Base-by-base conservation (phyloP, 2,329 filamentous ascomycete genomes). In the Lomentospora prolificans region DNA sequence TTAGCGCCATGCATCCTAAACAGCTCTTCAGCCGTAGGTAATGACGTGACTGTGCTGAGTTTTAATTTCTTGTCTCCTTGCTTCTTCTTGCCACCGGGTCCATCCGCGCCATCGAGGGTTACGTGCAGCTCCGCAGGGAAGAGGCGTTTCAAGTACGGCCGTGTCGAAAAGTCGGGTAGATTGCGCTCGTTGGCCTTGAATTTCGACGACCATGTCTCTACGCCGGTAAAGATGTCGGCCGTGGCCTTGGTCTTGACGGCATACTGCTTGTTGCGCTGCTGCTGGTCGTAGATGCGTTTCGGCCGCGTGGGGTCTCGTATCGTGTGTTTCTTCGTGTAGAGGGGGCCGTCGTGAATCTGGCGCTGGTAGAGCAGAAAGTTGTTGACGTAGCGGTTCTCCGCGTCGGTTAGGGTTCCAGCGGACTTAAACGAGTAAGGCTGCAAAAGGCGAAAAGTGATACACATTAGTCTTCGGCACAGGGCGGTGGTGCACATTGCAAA, bases 221-320 rank as follows among this genome's bases (percentile, higher is more conserved):
- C 74, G 41, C 76, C 72, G n/a, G 72, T 75, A 65, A 84, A 84
- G 19, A 80, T 78, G 64, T 83, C 79, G 52, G 78, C 62, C 10
- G 76, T 79, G 36, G 79, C 79, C 61, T 76, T 78, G 67, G 70
- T 81, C 65, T 74, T 75, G 61, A 77, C 67, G 58, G 74, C 77
- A 67, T 78, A 83, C 55, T 74, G 75, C 60, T 75, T 74, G 66
- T 82, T 82, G 64, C 76, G 69, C 67, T 83, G 80, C n/a, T 76
- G 72, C 62, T 80, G 79, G 61, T 78, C 78, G 67, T 83, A 82
- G 64, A 63, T 68, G 58, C 69, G 72, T 54, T 68, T 65, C 30
- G 68, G 69, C 12, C 66, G 70, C 4, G 70, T 67, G 4, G 73
- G 70, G 30, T 75, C 52, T 54, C 67, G 64, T 12, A 67, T 64